These are phyloP conservation scores for Cladosporium cucumerinum DNA, from an alignment of 2,329 filamentous ascomycete species.

Conservation along the genomic window DNA sequence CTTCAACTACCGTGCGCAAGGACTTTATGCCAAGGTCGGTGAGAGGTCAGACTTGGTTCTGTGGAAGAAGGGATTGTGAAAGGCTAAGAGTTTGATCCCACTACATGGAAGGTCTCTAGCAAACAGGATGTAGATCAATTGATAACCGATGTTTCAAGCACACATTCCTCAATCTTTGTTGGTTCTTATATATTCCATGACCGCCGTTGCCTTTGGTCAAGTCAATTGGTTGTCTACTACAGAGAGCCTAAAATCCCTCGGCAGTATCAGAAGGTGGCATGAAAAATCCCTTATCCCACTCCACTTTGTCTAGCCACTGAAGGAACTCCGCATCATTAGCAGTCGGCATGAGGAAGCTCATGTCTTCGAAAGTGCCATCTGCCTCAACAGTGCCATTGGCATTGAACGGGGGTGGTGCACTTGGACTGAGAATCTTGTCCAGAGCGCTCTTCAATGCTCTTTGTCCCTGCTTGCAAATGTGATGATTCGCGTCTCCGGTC, in stretches of 20 bases:
- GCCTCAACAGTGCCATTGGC: not conserved
- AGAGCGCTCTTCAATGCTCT: conserved; percentile 42
- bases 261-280: conserved; percentile 5
- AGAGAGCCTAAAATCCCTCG: not conserved
- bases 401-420: conserved; percentile 19
- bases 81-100: not conserved
- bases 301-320: conserved; percentile 44
- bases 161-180: not conserved
- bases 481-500: conserved; percentile 40
- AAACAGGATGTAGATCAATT: not conserved
- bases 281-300: conserved; percentile 21
- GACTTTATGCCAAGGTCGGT: conserved; percentile 14
- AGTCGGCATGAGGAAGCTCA: conserved; percentile 35
- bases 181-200: not conserved
- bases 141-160: not conserved
- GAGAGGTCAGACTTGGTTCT: conserved; percentile 15
- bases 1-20: conserved; percentile 16
- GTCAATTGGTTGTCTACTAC: too few species aligned
- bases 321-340: conserved; percentile 44
- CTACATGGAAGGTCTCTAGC: not conserved
- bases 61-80: conserved; percentile 9
- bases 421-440: conserved; percentile 41
- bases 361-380: conserved; percentile 28
- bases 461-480: conserved; percentile 42
- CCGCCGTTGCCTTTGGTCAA: not conserved